Evolutionary conservation across 345 rosid genomes (phyloP).

Genomic region (Citrus hindsii): DNA sequence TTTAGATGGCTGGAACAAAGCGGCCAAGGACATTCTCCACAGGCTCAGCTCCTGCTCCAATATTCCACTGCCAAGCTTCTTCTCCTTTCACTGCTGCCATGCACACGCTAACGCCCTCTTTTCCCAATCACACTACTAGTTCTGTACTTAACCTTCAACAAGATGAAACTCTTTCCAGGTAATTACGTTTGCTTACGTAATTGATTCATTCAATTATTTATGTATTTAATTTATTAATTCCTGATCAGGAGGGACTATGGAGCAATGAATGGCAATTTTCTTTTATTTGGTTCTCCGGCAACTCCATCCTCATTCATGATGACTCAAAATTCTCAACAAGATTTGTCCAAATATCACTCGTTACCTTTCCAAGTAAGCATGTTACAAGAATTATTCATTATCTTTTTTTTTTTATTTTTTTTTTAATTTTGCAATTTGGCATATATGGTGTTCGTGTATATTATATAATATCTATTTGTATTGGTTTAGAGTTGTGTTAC

Average conservation of each 20-base stretch:
- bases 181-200: constrained; percentile 4
- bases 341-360: constrained; percentile 12
- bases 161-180: constrained; percentile 29
- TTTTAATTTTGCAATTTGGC: not conserved
- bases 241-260: constrained; percentile 25
- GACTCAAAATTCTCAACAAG: constrained; percentile 22
- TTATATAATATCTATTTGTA: no score
- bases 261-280: constrained; percentile 24
- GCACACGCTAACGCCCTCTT: constrained; percentile 22
- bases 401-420: not conserved
- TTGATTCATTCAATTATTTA: not conserved
- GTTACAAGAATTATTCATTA: not conserved
- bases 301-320: constrained; percentile 13
- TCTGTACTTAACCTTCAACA: constrained; percentile 19
- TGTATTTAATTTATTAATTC: not conserved
- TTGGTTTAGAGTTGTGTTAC: no score
- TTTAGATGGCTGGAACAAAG: constrained; percentile 41
- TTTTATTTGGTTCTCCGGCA: constrained; percentile 31
- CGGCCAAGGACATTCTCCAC: constrained; percentile 32
- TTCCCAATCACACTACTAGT: not conserved
- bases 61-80: constrained; percentile 10
- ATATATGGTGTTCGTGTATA: not conserved
- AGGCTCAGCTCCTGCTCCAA: constrained; percentile 10
- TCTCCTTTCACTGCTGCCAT: constrained; percentile 6
- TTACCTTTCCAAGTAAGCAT: constrained; percentile 26